phyloP scores from a whole-genome alignment of 768 basidiomycete genomes.

The Russula sp. region DNA sequence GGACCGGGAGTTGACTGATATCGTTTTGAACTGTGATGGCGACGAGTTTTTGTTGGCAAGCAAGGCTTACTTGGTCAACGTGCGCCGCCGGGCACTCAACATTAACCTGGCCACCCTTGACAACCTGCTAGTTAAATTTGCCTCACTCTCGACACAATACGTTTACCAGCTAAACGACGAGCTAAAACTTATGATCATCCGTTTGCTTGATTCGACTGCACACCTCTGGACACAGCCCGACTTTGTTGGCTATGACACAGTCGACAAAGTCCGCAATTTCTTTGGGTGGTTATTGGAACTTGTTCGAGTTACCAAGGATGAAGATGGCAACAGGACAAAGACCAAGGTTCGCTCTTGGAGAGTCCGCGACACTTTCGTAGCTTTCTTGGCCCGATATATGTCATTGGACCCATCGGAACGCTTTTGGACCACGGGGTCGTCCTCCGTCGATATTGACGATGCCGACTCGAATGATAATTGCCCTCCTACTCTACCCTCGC shows the following conservation, averaged over 20 bases:
- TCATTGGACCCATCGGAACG: conserved; percentile 51
- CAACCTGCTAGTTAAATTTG: conserved; percentile 53
- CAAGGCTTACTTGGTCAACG: conserved; percentile 52
- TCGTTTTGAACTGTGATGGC: conserved; percentile 48
- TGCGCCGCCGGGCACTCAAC: conserved; percentile 53
- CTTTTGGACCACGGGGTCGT: conserved; percentile 44
- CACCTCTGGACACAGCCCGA: conserved; percentile 51
- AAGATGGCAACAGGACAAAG: conserved; percentile 25
- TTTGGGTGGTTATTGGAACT: conserved; percentile 53
- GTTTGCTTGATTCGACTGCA: conserved; percentile 62
- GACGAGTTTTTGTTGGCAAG: conserved; percentile 60
- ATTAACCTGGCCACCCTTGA: conserved; percentile 52
- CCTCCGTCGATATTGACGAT: conserved; percentile 9
- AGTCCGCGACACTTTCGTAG: conserved; percentile 59
- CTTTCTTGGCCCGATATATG: conserved; percentile 67
- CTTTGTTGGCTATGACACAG: conserved; percentile 35
- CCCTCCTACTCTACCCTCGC: conserved; percentile 37
- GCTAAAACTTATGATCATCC: conserved; percentile 53
- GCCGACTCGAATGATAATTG: conserved; percentile 3
- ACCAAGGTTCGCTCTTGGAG: conserved; percentile 58
- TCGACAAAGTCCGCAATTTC: conserved; percentile 47
- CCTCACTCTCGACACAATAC: conserved; percentile 52
- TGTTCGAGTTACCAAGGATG: conserved; percentile 33
- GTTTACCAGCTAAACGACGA: conserved; percentile 51
- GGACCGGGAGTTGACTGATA: conserved; percentile 57